Evolutionary conservation across 768 basidiomycete species (phyloP).

Genomic region (Calocybe cyanea): DNA sequence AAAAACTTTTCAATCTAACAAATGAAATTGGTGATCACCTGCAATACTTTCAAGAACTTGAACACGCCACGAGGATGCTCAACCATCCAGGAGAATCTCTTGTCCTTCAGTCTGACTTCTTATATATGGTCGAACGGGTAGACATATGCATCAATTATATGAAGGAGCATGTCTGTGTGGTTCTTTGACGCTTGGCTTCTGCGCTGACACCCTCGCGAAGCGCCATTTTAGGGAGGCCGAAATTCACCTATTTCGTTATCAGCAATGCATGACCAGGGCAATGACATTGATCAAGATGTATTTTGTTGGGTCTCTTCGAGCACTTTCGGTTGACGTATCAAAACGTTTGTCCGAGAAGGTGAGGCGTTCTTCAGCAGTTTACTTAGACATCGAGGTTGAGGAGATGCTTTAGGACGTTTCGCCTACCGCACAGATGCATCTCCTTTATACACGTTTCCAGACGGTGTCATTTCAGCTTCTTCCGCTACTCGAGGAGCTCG

Average conservation of each 20-base stretch:
- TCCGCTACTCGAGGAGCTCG: constrained; percentile 82
- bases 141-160: constrained; percentile 94
- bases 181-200: neutral
- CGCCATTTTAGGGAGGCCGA: constrained; percentile 91
- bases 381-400: neutral
- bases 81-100: constrained; percentile 92
- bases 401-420: constrained; percentile 59
- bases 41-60: constrained; percentile 94
- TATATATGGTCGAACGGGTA: constrained; percentile 94
- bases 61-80: constrained; percentile 87
- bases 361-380: neutral
- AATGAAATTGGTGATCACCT: constrained; percentile 79
- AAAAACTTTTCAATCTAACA: constrained; percentile 70
- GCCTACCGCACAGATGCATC: constrained; percentile 72
- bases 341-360: constrained; percentile 77
- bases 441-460: constrained; percentile 87
- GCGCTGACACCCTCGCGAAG: constrained; percentile 33
- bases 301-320: constrained; percentile 81
- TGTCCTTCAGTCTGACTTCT: constrained; percentile 86
- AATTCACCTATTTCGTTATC: constrained; percentile 92
- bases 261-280: constrained; percentile 95
- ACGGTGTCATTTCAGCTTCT: constrained; percentile 67
- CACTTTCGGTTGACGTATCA: constrained; percentile 73
- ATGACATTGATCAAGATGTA: constrained; percentile 99
- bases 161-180: constrained; percentile 68